phyloP scores from a whole-genome alignment of 1,284 basidiomycete genomes.

The Rhodotorula sp. region DNA sequence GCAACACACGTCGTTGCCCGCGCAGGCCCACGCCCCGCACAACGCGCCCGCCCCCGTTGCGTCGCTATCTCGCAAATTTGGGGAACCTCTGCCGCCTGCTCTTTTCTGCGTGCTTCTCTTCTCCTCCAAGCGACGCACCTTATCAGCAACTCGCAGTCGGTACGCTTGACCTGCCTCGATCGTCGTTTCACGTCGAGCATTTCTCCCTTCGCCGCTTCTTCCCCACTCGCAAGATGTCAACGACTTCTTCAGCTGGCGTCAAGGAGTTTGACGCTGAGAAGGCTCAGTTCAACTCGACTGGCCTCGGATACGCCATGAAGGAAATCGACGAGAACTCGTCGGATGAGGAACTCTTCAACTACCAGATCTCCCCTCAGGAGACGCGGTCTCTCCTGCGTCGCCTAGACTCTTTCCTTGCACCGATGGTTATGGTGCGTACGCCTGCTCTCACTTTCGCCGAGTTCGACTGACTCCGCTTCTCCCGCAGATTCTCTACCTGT shows the following conservation, averaged over 20 bases:
- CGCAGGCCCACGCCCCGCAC: too few relatives aligned
- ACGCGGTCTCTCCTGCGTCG: slow-evolving; percentile 1
- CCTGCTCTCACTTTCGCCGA: not conserved
- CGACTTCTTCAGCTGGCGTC: not conserved
- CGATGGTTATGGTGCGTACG: slow-evolving; percentile 1
- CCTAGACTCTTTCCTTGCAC: slow-evolving; percentile 22
- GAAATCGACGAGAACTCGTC: slow-evolving; percentile 12
- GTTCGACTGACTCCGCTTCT: not conserved
- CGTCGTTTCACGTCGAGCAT: not conserved
- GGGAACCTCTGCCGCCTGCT: too few relatives aligned
- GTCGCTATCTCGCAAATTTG: too few relatives aligned
- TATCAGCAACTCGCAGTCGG: too few relatives aligned
- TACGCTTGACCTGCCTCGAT: not conserved
- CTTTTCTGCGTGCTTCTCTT: too few relatives aligned
- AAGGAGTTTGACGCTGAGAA: not conserved
- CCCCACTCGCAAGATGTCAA: not conserved
- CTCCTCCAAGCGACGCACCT: too few relatives aligned
- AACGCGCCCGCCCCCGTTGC: too few relatives aligned
- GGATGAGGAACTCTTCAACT: slow-evolving; percentile 15
- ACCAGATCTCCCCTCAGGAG: slow-evolving; percentile 13
- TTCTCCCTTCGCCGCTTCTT: not conserved
- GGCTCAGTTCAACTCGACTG: not conserved
- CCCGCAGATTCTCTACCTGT: not conserved
- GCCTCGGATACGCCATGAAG: slow-evolving; percentile 1
- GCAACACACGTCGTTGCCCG: too few relatives aligned